Base-by-base conservation (phyloP, 345 rosid genomes). In the Camelina sativa region DNA sequence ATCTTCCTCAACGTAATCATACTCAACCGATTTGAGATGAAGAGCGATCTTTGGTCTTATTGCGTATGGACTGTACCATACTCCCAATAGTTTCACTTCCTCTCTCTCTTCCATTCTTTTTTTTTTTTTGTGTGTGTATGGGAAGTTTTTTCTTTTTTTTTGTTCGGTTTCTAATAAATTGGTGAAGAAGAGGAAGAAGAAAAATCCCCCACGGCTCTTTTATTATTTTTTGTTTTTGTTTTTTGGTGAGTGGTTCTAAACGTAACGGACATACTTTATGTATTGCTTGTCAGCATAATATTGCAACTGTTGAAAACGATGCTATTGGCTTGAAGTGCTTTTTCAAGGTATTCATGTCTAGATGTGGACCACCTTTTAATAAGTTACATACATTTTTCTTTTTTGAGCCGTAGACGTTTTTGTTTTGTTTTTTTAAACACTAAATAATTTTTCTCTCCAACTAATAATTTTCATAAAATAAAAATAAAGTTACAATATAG, bases 11-110 rank as follows among this genome's bases (percentile, higher is more conserved):
- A 76, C 44, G 15, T 76, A 74, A 20, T 84, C 77, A 44, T 76
- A 79, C 0, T 71, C 23, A 3, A 79, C 54, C 0, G 63, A 82
- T 19, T 84, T 84, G 66, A 70, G 76, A 61, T 47, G 63, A n/a
- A 84, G 85, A 17, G 79, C 83, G 43, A 84, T 79, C 54, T 70
- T 62, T 13, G 79, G 71, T 51, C 83, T 67, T 66, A 74, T 60
- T 20, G 71, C 51, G 35, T 71, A 72, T 11, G 82, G 68, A 72
- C 83, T 84, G 10, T 67, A 72, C 82, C 80, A 75, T 6, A 53
- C 51, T 68, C 85, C 83, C 7, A 82, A 64, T 25, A 84, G 67
- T 62, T 73, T 78, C 69, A 77, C 73, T 69, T 75, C 81, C 17
- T 64, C 84, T 78, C 64, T 81, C 8, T 46, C 28, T 51, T 50